Evolutionary conservation across 768 basidiomycete genomes (phyloP), one percentile per base, ranked within the genome.

Genomic region (Sarcodon sp.): DNA sequence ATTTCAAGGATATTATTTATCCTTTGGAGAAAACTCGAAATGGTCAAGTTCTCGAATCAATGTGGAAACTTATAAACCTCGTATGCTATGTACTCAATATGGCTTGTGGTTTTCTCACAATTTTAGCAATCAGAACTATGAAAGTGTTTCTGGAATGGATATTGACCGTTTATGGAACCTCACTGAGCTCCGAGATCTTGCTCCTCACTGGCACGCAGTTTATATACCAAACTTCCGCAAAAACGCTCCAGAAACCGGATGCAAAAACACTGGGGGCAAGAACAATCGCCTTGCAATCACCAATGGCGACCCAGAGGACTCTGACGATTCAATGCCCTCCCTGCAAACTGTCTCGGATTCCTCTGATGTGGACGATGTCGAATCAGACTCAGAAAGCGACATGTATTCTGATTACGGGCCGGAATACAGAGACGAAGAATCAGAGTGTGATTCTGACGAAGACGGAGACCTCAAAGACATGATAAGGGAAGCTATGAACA

Each of bases 401-500:
- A 65, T 65, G 3, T 63, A 60, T 6, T 64, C 63, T 43, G 64
- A 66, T 21, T 64, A 66, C 9, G 66, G 57, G 10, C 51, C 59
- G 32, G 63, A 63, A 4, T 62, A 65, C 6, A 59, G 56, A 6
- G 53, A 59, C 9, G 61, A 63, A 12, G 64, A 63, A 16, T 65
- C 68, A 11, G 71, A 63, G 6, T 80, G 82, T 57, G 75, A 86
- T 54, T 74, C 75, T 4, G 85, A 84, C 43, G 74, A 80, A 50
- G 84, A 84, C 52, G 83, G 83, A 47, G 70, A 74, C 51, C 60
- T 86, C 31, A 66, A 79, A 15, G 75, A 77, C 33, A 59, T 80
- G 64, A 52, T 79, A 27, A 70, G 77, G 45, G 80, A 84, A 56
- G 87, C 86, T 3, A 84, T 87, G 83, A 78, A 86, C 51, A 66